Evolutionary conservation across 169 alveolate species (phyloP), one percentile per base, ranked within the genome.

Genomic region (Plasmodium adleri): DNA sequence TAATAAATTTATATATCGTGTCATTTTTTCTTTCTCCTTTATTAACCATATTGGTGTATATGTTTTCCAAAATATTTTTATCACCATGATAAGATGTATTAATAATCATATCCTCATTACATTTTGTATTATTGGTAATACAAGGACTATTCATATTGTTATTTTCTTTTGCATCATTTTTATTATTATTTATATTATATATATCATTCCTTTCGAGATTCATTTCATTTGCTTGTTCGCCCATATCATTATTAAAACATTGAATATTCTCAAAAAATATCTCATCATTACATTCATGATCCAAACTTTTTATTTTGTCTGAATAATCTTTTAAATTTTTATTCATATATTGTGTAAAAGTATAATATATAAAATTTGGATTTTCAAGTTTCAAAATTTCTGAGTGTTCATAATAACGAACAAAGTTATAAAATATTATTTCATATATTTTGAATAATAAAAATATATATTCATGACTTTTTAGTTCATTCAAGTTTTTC

Each of bases 371-470:
- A 72, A 83, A 83, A 63, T 68, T 17, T 32, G 91, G 91, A 26
- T 83, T 83, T 50, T 83, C 73, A 67, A 83, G 47, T 32, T 28
- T 67, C 6, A 83, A 22, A 52, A 22, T 60, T 32, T 83, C 74
- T 8, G 74, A 83, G 8, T 26, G 8, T 58, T 83, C 68, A 17
- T 67, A 63, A 58, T 68, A 58, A 58, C 71, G 39, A 52, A 70
- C 70, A 83, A 83, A 70, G 45, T 71, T 83, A 24, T 13, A 24
- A 83, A 70, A 83, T 43, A 59, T 49, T 68, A 83, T 67, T 83
- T 83, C 91, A 70, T 83, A 83, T 50, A 83, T 68, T 83, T 83
- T 83, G 45, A 83, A 83, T 58, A 83, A 45, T 50, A 83, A 67
- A 70, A 54, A 68, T 47, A 83, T 49, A 68, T 68, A 59, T 52